Conservation (phyloP, 495 filamentous ascomycete genomes). For the Staphylotrichum tortipilum region DNA sequence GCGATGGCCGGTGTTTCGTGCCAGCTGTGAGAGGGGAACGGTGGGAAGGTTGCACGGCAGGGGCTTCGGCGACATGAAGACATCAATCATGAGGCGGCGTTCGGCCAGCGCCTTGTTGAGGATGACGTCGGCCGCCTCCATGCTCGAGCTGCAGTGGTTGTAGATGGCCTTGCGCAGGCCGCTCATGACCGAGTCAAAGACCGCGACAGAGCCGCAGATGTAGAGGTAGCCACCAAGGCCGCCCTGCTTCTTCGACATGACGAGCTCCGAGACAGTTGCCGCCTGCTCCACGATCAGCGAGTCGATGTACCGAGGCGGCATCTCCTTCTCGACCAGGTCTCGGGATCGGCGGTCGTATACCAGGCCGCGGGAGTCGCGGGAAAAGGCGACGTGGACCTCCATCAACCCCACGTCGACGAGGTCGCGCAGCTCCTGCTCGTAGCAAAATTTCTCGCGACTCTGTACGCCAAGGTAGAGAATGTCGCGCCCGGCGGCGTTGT, state of each 20-base stretch:
- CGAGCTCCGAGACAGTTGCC: slow-evolving; percentile 39
- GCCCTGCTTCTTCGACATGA: slow-evolving; percentile 46
- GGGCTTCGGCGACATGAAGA: slow-evolving; percentile 46
- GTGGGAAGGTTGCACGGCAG: slow-evolving; percentile 40
- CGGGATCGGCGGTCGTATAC: slow-evolving; percentile 32
- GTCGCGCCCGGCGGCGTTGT: slow-evolving; percentile 32
- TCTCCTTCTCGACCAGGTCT: slow-evolving; percentile 39
- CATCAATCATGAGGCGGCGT: slow-evolving; percentile 45
- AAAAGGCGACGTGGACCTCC: slow-evolving; percentile 44
- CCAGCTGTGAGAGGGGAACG: slow-evolving; percentile 40
- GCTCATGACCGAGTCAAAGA: slow-evolving; percentile 47
- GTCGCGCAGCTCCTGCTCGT: slow-evolving; percentile 41
- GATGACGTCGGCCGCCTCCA: slow-evolving; percentile 38
- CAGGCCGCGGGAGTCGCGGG: slow-evolving; percentile 37
- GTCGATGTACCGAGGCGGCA: slow-evolving; percentile 44
- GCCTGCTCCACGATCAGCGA: slow-evolving; percentile 40
- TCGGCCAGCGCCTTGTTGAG: slow-evolving; percentile 45
- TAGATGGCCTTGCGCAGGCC: slow-evolving; percentile 44
- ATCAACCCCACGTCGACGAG: slow-evolving; percentile 40
- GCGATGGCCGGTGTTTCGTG: slow-evolving; percentile 39
- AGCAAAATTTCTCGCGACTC: slow-evolving; percentile 42
- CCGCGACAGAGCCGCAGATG: slow-evolving; percentile 44
- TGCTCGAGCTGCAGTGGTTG: slow-evolving; percentile 38
- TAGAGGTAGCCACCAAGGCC: slow-evolving; percentile 44
- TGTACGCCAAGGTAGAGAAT: slow-evolving; percentile 45